Evolutionary conservation across 495 filamentous ascomycete species (phyloP), one percentile per base, ranked within the genome.

Genomic region (Lasiosphaeris hirsuta): DNA sequence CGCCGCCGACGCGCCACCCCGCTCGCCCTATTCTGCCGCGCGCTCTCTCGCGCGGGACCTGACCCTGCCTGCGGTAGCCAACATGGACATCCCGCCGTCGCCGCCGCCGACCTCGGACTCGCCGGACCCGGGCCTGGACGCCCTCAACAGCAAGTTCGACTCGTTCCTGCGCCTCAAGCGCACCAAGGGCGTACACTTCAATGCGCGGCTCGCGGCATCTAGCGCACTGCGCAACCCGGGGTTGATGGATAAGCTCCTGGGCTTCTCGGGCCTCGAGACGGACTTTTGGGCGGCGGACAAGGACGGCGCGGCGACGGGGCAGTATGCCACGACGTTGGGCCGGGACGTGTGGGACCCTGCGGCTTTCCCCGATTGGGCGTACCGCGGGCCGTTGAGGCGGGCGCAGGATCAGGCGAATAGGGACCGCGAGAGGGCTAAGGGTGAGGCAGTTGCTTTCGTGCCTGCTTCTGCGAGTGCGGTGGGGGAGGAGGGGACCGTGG

Each of bases 161-260:
- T 87, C 86, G 64, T 97, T 98, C 70, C 83, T 96, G 1, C 78
- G 82, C 19, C 77, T 97, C 43, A 98, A 97, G 72, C 66, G 68
- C 42, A 85, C 84, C 51, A 84, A 90, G 61, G 90, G 89, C 3
- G 76, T 90, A 34, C 95, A 98, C 73, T 97, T 98, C 78, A 97
- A 98, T 69, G 78, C 86, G 57, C 88, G 90, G 50, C 77, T 97
- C 0, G 83, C 86, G 17, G 76, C 75, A 40, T 89, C 87, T 2
- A 74, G 83, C 1, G 85, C 88, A 0, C 73, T 96, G 39, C 85
- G 84, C 49, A 96, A 97, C 66, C 94, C 94, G 18, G 87, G 82
- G 34, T 73, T 96, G 14, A 74, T 89, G 57, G 81, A 84, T 39
- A 93, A 93, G 61, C 78, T 97, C 66, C 84, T 92, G 74, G 79